Evolutionary conservation across 805 yeast species (phyloP).

Genomic region (Candida quercuum): DNA sequence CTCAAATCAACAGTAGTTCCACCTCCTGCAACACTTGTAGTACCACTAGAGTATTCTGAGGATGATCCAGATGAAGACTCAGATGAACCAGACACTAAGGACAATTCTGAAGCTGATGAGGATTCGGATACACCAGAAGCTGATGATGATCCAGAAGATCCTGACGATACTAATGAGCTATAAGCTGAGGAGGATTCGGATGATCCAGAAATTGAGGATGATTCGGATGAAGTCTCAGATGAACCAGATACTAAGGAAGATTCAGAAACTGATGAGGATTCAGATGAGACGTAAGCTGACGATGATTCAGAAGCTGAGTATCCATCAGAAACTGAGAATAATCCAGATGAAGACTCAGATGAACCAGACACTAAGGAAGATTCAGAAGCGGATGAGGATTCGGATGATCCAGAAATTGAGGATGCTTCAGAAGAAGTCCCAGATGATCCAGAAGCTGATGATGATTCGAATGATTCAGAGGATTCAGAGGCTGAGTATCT

Average conservation of each 20-base stretch:
- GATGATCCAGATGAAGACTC: not conserved
- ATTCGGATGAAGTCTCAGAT: not conserved
- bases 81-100: no score
- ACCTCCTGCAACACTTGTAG: no score
- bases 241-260: no score
- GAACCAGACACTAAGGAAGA: no score
- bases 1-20: no score
- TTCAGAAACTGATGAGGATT: not conserved
- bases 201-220: not conserved
- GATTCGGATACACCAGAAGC: not conserved
- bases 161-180: no score
- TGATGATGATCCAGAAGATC: not conserved
- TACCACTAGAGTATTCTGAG: no score
- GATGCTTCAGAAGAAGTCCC: not conserved
- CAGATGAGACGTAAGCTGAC: no score
- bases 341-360: not conserved
- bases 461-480: not conserved
- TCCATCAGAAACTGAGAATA: not conserved
- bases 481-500: not conserved
- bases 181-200: not conserved
- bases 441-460: not conserved
- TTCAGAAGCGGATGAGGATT: not conserved
- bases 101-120: not conserved
- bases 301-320: not conserved
- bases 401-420: not conserved